Evolutionary conservation across 1,139 yeast genomes (phyloP).

Genomic region (Candida neerlandica): DNA sequence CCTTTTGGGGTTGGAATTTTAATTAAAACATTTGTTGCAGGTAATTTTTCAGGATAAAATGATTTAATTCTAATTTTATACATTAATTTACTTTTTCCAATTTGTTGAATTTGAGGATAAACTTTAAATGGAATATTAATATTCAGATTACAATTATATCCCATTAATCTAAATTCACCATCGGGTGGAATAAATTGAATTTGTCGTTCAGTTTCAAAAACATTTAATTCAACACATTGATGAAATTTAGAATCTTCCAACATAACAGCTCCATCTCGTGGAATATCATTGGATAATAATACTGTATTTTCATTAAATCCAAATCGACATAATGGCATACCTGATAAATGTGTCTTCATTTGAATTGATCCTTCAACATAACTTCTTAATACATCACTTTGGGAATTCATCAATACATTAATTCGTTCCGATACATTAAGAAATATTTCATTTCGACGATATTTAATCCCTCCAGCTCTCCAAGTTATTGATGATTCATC

Average conservation of each 20-base stretch:
- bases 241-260: conserved; percentile 86
- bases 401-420: conserved; percentile 63
- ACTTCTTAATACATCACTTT: conserved; percentile 64
- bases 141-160: conserved; percentile 59
- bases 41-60: conserved; percentile 58
- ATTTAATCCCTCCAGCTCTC: conserved; percentile 73
- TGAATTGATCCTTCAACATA: conserved; percentile 78
- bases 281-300: conserved; percentile 20
- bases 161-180: conserved; percentile 88
- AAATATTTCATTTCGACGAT: conserved; percentile 80
- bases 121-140: conserved; percentile 73
- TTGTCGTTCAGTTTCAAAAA: conserved; percentile 77
- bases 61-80: conserved; percentile 66
- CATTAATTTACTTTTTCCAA: conserved; percentile 52
- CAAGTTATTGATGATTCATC: conserved; percentile 45
- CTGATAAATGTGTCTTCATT: conserved; percentile 74
- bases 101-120: conserved; percentile 58
- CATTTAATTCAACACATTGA: conserved; percentile 82
- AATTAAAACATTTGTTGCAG: conserved; percentile 67
- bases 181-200: conserved; percentile 92
- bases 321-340: conserved; percentile 69
- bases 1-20: conserved; percentile 74
- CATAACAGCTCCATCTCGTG: conserved; percentile 46
- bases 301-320: conserved; percentile 56
- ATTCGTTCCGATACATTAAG: conserved; percentile 78